A percentile compares a stretch with the other conserved stretches of the same genome.
These are phyloP conservation scores for Fraxinus platypoda DNA, from an alignment of 305 asterid species.

Conservation along the genomic window DNA sequence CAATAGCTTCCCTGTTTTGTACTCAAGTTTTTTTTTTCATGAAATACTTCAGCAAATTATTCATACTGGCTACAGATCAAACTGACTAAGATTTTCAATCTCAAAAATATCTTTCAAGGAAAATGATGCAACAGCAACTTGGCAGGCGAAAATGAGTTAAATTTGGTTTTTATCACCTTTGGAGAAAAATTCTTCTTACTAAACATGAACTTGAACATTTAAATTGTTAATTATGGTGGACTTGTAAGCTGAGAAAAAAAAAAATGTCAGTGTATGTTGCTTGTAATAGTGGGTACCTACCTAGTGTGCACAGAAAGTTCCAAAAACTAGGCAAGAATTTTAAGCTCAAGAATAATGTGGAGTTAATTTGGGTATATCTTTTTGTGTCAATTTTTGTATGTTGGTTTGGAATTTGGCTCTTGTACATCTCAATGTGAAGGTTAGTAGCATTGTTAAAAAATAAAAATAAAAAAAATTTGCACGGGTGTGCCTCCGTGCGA, in stretches of 20 bases:
- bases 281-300: background rate
- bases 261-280: background rate
- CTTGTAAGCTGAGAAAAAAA: too few species aligned
- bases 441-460: too few species aligned
- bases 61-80: background rate
- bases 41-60: background rate
- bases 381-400: background rate
- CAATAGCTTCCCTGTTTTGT: slow-evolving; percentile 1
- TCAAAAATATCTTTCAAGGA: background rate
- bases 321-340: background rate
- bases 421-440: background rate
- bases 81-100: background rate
- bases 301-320: background rate
- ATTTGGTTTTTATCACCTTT: too few species aligned
- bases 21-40: background rate
- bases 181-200: too few species aligned
- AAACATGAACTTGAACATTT: background rate
- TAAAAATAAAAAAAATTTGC: too few species aligned
- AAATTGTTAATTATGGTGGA: background rate
- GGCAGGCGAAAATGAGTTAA: too few species aligned
- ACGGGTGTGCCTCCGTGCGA: too few species aligned
- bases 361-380: background rate
- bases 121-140: too few species aligned
- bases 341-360: background rate
- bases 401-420: background rate